These are phyloP conservation scores for Fraxinus latifolia DNA, from an alignment of 305 asterid species.

Conservation along the genomic window DNA sequence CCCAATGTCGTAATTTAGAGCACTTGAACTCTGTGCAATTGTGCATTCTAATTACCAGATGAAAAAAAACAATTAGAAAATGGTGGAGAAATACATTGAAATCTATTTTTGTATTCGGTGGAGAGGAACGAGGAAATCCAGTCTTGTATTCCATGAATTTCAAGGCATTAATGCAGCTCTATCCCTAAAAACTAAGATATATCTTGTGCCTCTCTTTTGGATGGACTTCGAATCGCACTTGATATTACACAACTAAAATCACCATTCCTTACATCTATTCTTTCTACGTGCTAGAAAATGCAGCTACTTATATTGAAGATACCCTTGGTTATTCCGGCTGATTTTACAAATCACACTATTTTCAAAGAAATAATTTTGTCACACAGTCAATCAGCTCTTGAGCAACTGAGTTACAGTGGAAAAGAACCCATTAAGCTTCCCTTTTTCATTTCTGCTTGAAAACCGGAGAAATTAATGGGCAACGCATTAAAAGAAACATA, in stretches of 20 bases:
- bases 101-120: not conserved
- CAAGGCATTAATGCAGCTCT: not conserved
- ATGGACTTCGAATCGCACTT: not conserved
- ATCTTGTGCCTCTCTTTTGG: not conserved
- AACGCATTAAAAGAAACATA: not conserved
- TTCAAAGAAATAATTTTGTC: not conserved
- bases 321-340: not conserved
- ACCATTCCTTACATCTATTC: not conserved
- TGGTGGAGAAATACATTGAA: not conserved
- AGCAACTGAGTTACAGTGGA: not conserved
- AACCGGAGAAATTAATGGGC: not conserved
- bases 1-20: not conserved
- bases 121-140: not conserved
- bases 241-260: not conserved
- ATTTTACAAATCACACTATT: not conserved
- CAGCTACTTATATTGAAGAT: not conserved
- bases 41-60: not conserved
- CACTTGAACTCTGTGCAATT: not conserved
- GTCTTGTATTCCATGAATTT: not conserved
- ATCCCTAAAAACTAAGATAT: not conserved
- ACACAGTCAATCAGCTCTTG: not conserved
- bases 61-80: not conserved
- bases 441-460: not conserved
- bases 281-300: not conserved
- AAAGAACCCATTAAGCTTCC: not conserved